phyloP scores from a whole-genome alignment of 78 protist genomes.

The Isochrysis galbana region DNA sequence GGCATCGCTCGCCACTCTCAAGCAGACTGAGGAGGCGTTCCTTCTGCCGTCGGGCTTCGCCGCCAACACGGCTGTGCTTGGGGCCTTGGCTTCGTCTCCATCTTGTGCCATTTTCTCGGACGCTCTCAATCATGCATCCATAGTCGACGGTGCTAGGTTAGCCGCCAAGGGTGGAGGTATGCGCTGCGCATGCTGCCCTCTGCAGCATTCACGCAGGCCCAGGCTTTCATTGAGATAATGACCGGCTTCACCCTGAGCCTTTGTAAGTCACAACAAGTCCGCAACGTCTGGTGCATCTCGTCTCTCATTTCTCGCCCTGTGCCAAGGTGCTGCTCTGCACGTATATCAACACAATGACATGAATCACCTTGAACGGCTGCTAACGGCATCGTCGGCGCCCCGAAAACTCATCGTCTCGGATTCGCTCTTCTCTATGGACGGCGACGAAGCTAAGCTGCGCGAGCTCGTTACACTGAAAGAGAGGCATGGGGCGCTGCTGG shows the following conservation, averaged over 20 bases:
- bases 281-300: too few species aligned
- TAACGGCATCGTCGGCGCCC: not conserved
- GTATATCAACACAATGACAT: conserved; percentile 22
- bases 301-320: too few species aligned
- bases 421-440: conserved; percentile 42
- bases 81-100: not conserved
- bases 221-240: too few species aligned
- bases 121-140: conserved; percentile 45
- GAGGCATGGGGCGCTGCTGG: not conserved
- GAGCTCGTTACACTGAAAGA: not conserved
- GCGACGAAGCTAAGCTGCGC: not conserved
- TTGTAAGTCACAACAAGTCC: too few species aligned
- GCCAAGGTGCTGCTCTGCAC: not conserved
- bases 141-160: conserved; percentile 34
- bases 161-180: not conserved
- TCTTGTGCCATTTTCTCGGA: conserved; percentile 34
- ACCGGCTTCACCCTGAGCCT: too few species aligned
- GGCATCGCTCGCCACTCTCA: not conserved
- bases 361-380: not conserved
- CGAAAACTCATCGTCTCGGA: not conserved
- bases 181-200: too few species aligned
- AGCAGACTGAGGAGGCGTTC: not conserved
- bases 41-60: conserved; percentile 31
- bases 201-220: too few species aligned
- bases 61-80: conserved; percentile 14